These are phyloP conservation scores for Primulina tabacum DNA, from an alignment of 257 asterid genomes.

Conservation along the genomic window DNA sequence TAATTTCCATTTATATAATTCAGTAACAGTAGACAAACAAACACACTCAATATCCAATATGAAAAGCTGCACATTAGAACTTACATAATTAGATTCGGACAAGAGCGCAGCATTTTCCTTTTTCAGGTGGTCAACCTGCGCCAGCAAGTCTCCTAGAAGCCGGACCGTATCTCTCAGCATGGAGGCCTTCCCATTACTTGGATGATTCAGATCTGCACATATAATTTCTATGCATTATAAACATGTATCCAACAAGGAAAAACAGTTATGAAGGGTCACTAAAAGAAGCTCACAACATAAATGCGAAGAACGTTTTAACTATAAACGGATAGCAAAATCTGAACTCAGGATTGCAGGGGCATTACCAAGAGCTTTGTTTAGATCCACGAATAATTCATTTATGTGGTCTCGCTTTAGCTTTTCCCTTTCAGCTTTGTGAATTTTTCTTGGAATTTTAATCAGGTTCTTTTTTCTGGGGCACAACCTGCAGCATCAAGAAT, in stretches of 20 bases:
- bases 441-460: conserved; percentile 44
- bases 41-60: background rate
- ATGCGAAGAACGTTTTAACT: background rate
- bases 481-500: conserved; percentile 20
- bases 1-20: background rate
- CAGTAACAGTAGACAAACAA: background rate
- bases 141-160: conserved; percentile 42
- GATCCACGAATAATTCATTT: conserved; percentile 55
- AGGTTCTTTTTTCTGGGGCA: conserved; percentile 32
- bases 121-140: conserved; percentile 49
- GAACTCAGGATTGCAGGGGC: conserved; percentile 9
- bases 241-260: background rate
- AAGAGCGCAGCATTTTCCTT: conserved; percentile 50
- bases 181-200: conserved; percentile 58
- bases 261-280: background rate
- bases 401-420: conserved; percentile 61
- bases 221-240: conserved; percentile 8
- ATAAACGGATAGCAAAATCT: background rate
- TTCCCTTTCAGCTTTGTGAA: conserved; percentile 69
- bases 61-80: conserved; percentile 21
- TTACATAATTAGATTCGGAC: conserved; percentile 62
- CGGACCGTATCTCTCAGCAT: conserved; percentile 48
- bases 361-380: conserved; percentile 48
- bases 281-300: background rate
- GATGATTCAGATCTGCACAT: conserved; percentile 41